Evolutionary conservation across 2,329 filamentous ascomycete genomes (phyloP), one percentile per base, ranked within the genome.

Genomic region (Monosporascus sp.): DNA sequence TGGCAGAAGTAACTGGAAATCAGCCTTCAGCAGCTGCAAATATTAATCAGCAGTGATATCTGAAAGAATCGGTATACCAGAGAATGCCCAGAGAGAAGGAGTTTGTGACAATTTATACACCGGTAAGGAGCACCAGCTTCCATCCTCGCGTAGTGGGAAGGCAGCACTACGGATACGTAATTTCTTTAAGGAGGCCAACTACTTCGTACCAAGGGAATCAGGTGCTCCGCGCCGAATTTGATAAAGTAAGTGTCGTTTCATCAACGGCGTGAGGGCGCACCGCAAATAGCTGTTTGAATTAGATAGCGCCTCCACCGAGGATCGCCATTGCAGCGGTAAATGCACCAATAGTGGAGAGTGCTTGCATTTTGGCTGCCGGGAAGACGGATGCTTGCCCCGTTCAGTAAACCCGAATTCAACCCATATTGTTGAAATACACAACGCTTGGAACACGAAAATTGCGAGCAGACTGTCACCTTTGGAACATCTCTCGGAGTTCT

Each of bases 151-250:
- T 17, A 45, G 20, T 19, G 43, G 20, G 3, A 45, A 27, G 43
- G 5, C 43, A 22, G 11, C 20, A 17, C 26, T 43, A 48, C 49
- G 27, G 9, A 17, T 45, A 14, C 7, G 3, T 16, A 22, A 37
- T 11, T 31, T 31, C 26, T 35, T 1, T 43, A 16, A 47, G 19
- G 24, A 49, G 45, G 26, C 37, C 19, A 50, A 41, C n/a, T 31
- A 26, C 53, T 46, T 26, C 45, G 50, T 37, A 51, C 51, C 37
- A 22, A n/a, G 37, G 52, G 55, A 52, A 51, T 40, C 45, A 22
- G 38, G 37, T 26, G 46, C 49, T 61, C 59, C 59, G 55, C 56
- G 31, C 52, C 59, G 49, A 54, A 52, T 55, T 58, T 43, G 50
- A 46, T 26, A n/a, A 46, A 14, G 16, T 26, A 26, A 16, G 14